A percentile compares a stretch with the other conserved stretches of the same genome.
phyloP scores from a whole-genome alignment of 768 basidiomycete species.

The Boletellus ananiceps region DNA sequence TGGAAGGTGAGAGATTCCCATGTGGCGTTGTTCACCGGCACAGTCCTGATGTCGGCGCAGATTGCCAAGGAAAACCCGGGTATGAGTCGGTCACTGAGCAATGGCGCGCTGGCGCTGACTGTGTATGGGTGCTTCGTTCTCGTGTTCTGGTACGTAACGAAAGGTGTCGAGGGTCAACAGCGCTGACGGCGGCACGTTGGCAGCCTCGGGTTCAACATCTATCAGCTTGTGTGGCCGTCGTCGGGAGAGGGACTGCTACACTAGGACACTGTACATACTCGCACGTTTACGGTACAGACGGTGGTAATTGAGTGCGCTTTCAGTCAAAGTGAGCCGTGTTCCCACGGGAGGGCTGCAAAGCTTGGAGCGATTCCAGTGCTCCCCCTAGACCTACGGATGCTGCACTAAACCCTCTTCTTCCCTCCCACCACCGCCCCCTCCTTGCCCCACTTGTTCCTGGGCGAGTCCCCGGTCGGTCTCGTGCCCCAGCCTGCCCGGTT shows the following conservation, averaged over 20 bases:
- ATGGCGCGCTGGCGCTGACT: constrained; percentile 59
- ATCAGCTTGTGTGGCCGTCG: constrained; percentile 47
- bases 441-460: background rate
- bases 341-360: constrained; percentile 21
- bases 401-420: constrained; percentile 13
- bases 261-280: background rate
- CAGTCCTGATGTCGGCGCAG: constrained; percentile 32
- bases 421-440: constrained; percentile 11
- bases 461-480: too few relatives aligned
- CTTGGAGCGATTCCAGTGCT: background rate
- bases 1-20: constrained; percentile 63
- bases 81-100: constrained; percentile 49
- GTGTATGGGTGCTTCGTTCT: constrained; percentile 78
- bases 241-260: background rate
- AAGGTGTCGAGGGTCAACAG: background rate
- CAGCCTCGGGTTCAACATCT: constrained; percentile 79
- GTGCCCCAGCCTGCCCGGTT: background rate
- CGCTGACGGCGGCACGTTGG: constrained; percentile 4
- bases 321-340: constrained; percentile 5
- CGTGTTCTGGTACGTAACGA: constrained; percentile 75
- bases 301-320: background rate
- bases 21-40: constrained; percentile 1
- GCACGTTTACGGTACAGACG: too few relatives aligned
- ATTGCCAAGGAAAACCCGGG: constrained; percentile 65
- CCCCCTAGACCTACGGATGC: constrained; percentile 34